A percentile compares a stretch with the other conserved stretches of the same genome.
Conservation (phyloP, 2,329 filamentous ascomycete species). For the Talaromyces verruculosus region DNA sequence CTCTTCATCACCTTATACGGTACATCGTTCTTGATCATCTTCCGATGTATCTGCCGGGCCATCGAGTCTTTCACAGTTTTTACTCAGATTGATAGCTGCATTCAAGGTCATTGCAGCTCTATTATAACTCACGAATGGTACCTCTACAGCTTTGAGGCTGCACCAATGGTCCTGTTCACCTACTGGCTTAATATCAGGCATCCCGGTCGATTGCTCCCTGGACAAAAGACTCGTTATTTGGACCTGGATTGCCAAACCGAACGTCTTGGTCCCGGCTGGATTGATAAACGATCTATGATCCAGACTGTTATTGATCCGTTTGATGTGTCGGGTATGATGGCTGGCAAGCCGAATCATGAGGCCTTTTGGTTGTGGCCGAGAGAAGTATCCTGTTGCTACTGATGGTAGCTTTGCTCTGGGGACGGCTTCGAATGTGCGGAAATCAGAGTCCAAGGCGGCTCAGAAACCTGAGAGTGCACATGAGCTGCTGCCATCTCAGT, state of each 20-base stretch:
- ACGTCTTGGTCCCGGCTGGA: slow-evolving; percentile 36
- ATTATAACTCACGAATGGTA: slow-evolving; percentile 39
- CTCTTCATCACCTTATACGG: slow-evolving; percentile 40
- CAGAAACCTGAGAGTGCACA: background rate
- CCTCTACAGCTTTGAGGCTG: slow-evolving; percentile 39
- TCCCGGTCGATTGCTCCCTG: slow-evolving; percentile 36
- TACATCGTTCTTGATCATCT: slow-evolving; percentile 35
- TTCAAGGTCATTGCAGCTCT: slow-evolving; percentile 16
- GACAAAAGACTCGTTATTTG: slow-evolving; percentile 31
- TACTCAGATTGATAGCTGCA: slow-evolving; percentile 25
- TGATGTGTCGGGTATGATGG: slow-evolving; percentile 29
- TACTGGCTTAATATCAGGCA: slow-evolving; percentile 40
- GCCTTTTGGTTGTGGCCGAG: slow-evolving; percentile 31
- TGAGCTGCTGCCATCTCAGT: background rate
- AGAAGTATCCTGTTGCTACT: slow-evolving; percentile 30
- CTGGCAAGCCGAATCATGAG: slow-evolving; percentile 31
- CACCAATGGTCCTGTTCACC: slow-evolving; percentile 38
- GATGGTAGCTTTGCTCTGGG: slow-evolving; percentile 32
- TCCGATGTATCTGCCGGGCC: slow-evolving; percentile 40
- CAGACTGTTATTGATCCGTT: slow-evolving; percentile 34
- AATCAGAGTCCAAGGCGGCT: background rate
- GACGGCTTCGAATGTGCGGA: slow-evolving; percentile 26
- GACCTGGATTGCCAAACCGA: slow-evolving; percentile 32
- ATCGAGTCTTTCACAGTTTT: slow-evolving; percentile 35
- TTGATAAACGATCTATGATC: slow-evolving; percentile 30